Evolutionary conservation across 2,329 filamentous ascomycete genomes (phyloP), one percentile per base, ranked within the genome.

Genomic region (Chalara sp.): DNA sequence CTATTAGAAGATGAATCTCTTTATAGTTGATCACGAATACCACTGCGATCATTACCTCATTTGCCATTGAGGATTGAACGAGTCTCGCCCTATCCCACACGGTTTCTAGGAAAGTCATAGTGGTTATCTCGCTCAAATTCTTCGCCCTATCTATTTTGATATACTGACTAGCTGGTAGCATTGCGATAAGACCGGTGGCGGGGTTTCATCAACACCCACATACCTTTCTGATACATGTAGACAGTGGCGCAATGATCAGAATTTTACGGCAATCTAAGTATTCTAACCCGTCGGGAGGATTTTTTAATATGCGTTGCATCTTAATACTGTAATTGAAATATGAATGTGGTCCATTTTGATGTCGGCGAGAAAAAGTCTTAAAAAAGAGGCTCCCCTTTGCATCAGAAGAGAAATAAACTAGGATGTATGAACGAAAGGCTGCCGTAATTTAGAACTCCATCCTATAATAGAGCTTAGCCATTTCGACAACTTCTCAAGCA

Each of bases 61-160:
- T 61, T 61, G 62, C 63, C 65, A 67, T 58, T 68, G 49, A 21
- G 61, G 60, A 47, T 65, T 61, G 47, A 66, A 59, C 5, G 56
- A 63, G 32, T 62, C 47, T 61, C 58, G 12, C 61, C 57, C 45
- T 63, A 63, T 6, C 57, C 58, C n/a, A 61, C 47, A 12, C 62
- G 53, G 43, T 62, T 59, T 54, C 60, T 48, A 48, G 57, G 58
- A 47, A 62, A 62, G 44, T 61, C 58, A 51, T 63, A 60, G 11
- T 59, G 50, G n/a, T 62, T 55, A 50, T 61, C 54, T 57, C 58
- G 61, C 10, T 57, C 56, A 39, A 61, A 61, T 10, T 53, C 44
- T 37, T 62, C 59, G 41, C 59, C 32, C 21, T 53, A 21, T 21
- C 21, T 21, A 21, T 21, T 21, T 2, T 21, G 21, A 21, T 21